A percentile compares a stretch with the other conserved stretches of the same genome.
These are phyloP conservation scores for Neonectria magnoliae DNA, from an alignment of 2,329 filamentous ascomycete genomes.

Conservation along the genomic window DNA sequence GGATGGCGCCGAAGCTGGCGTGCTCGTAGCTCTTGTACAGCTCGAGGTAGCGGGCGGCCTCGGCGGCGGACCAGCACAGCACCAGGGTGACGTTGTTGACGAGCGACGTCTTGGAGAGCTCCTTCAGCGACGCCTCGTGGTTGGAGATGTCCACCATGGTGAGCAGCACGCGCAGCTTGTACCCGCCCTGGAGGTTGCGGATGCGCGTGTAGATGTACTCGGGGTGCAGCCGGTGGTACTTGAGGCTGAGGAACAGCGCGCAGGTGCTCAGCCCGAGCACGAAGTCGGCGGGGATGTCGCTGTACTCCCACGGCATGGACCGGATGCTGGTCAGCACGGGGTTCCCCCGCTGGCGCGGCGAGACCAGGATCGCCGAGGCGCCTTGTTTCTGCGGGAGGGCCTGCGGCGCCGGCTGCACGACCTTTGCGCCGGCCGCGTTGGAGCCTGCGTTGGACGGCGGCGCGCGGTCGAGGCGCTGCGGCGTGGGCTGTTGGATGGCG, in stretches of 20 bases:
- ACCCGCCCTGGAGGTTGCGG: constrained; percentile 83
- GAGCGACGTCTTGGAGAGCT: constrained; percentile 90
- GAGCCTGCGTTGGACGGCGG: constrained; percentile 50
- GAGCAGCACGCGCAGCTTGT: constrained; percentile 85
- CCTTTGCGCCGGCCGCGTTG: constrained; percentile 56
- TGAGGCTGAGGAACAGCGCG: constrained; percentile 90
- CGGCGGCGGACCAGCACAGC: constrained; percentile 92
- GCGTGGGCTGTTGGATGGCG: constrained; percentile 58
- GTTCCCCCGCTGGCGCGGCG: constrained; percentile 92
- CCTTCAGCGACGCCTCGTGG: constrained; percentile 88
- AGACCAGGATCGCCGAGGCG: constrained; percentile 87
- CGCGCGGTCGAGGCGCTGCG: constrained; percentile 65
- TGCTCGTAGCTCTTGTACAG: constrained; percentile 95
- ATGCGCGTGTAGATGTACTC: constrained; percentile 98
- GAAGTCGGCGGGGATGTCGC: constrained; percentile 95
- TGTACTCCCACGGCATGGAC: constrained; percentile 93
- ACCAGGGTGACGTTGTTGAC: constrained; percentile 94
- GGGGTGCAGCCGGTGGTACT: constrained; percentile 96
- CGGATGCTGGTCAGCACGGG: constrained; percentile 87
- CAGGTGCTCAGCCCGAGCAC: constrained; percentile 88
- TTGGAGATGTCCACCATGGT: constrained; percentile 95
- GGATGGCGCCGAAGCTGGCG: constrained; percentile 81
- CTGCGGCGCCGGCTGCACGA: constrained; percentile 90
- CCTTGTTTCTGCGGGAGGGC: constrained; percentile 72
- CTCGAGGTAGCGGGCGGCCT: constrained; percentile 93